Base-by-base conservation (phyloP, 2,329 filamentous ascomycete genomes). In the Microsporum canis region DNA sequence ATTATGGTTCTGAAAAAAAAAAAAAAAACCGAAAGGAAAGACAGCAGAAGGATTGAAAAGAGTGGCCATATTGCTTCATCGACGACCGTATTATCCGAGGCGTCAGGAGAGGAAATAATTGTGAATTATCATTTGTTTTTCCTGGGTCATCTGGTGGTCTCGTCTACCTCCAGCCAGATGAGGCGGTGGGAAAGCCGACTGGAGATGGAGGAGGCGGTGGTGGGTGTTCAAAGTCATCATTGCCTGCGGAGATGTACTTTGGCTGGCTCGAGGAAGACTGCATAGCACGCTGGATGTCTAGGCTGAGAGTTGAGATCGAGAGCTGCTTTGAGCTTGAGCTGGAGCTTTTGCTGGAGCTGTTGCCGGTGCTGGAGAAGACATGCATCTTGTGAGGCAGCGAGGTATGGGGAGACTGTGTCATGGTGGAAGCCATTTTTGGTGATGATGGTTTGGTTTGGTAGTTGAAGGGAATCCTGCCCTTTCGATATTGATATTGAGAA, bases 251-350 rank as follows among this genome's bases (percentile, higher is more conserved):
- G 43, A 67, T 64, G 34, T 71, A 71, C 60, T 72, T 75, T 31
- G 70, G 70, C 14, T 57, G 60, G 23, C 68, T 65, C 8, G 70
- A 69, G 41, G 71, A 71, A 5, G 72, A 70, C 63, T 74, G 69
- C 62, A 76, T 70, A 29, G 73, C 73, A 59, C 69, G 71, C 62
- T 70, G 70, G 65, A 77, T 72, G 56, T 76, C 71, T 61, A 75
- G 70, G 12, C 69, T 71, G 58, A 72, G 72, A 57, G 67, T 68
- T 49, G 62, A 49, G 39, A 59, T 7, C 10, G 31, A 60, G 23
- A 31, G 57, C 27, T 41, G 49, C 17, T 8, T 62, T 41, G 55
- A 3, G 12, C 8, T n/a, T 33, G 49, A n/a, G 49, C 49, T 53
- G 8, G 27, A 43, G 39, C 39, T 31, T 23, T 23, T 23, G 17